Conservation (phyloP, 2,329 filamentous ascomycete species). For the Chaetomium sp. region DNA sequence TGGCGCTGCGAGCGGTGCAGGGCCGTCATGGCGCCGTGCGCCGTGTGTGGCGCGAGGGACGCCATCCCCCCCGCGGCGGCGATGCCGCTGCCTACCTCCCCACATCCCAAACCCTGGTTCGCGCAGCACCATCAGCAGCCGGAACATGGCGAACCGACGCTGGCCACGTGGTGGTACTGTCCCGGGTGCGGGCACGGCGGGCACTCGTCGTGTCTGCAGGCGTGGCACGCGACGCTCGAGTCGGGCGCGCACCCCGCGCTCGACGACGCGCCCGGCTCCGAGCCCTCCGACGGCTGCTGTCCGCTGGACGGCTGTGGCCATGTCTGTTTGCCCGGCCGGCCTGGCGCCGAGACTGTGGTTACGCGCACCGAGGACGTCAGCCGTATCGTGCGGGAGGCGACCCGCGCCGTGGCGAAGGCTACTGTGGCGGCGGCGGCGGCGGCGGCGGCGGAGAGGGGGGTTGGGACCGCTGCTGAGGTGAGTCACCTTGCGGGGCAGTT, state of each 20-base stretch:
- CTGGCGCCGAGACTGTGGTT: conserved; percentile 52
- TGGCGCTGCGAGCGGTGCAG: conserved; percentile 62
- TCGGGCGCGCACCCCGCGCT: conserved; percentile 8
- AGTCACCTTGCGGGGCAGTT: background rate
- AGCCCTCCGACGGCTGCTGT: conserved; percentile 59
- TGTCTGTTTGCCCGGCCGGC: conserved; percentile 61
- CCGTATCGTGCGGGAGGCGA: conserved; percentile 48
- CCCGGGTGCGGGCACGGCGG: conserved; percentile 64
- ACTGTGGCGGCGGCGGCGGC: conserved; percentile 24
- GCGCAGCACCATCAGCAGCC: background rate
- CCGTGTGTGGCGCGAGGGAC: conserved; percentile 60
- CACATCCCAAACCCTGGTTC: background rate
- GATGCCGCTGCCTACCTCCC: conserved; percentile 29
- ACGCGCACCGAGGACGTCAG: conserved; percentile 56
- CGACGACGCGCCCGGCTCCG: conserved; percentile 38
- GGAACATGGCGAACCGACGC: conserved; percentile 30
- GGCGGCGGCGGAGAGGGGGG: conserved; percentile 7
- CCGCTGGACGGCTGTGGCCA: conserved; percentile 67
- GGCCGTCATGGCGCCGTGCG: conserved; percentile 57
- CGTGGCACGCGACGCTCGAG: conserved; percentile 56
- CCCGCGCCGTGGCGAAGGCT: conserved; percentile 29
- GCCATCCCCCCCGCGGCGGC: conserved; percentile 44
- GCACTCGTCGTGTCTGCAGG: conserved; percentile 60
- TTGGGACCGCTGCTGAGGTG: background rate
- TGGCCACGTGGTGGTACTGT: conserved; percentile 64